phyloP scores from a whole-genome alignment of 164 flowering plant species.

The Protea cynaroides region DNA sequence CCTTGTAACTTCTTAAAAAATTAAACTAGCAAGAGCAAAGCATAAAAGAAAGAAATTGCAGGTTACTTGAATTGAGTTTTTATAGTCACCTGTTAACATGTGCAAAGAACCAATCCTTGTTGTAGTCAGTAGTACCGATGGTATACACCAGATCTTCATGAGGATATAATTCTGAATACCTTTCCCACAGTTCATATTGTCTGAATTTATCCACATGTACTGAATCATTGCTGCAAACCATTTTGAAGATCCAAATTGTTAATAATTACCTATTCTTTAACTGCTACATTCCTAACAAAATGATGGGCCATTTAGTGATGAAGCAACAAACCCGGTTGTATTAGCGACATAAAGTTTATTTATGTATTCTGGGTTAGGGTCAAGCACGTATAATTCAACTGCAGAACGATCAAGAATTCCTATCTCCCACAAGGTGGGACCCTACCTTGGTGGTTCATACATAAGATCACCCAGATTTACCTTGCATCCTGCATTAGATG shows the following conservation, averaged over 20 bases:
- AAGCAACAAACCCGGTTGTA: too few species aligned
- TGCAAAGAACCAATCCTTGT: conserved; percentile 74
- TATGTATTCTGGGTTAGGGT: too few species aligned
- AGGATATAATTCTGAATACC: conserved; percentile 67
- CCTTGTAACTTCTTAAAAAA: too few species aligned
- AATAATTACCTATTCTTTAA: neutral
- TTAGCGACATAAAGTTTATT: too few species aligned
- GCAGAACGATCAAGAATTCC: conserved; percentile 87
- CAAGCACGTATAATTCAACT: conserved; percentile 41
- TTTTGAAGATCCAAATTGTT: neutral
- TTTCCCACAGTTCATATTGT: conserved; percentile 87
- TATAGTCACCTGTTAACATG: too few species aligned
- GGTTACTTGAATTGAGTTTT: too few species aligned
- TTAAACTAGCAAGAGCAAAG: too few species aligned
- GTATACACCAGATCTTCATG: conserved; percentile 49
- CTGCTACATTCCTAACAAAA: too few species aligned
- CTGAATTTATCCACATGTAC: conserved; percentile 25
- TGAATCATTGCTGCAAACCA: conserved; percentile 23
- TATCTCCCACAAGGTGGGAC: conserved; percentile 92
- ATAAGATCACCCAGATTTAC: conserved; percentile 49
- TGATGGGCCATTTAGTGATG: too few species aligned
- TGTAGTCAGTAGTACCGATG: conserved; percentile 49
- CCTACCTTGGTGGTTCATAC: conserved; percentile 74
- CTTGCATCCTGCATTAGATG: conserved; percentile 39
- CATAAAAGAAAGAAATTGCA: too few species aligned